Percentiles rank a stretch among this genome's conserved stretches.
Evolutionary conservation across 768 basidiomycete species (phyloP).

Genomic region (Grammothele lineata): DNA sequence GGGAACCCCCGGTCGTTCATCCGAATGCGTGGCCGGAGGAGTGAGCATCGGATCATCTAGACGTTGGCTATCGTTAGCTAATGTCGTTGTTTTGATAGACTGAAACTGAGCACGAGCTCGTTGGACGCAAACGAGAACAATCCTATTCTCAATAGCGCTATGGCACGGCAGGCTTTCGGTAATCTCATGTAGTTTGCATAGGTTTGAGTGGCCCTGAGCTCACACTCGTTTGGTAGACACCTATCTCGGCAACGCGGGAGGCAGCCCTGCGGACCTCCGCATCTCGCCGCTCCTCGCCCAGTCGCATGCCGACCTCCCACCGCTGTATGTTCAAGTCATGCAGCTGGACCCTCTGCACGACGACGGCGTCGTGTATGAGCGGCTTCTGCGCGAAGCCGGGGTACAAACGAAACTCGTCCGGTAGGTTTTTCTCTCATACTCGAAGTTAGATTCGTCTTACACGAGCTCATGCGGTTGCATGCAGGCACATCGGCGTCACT

Average conservation of each 20-base stretch:
- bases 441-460: too few relatives aligned
- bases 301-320: conserved; percentile 20
- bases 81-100: too few relatives aligned
- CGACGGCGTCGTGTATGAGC: conserved; percentile 24
- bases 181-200: neutral
- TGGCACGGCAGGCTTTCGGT: conserved; percentile 1
- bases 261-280: conserved; percentile 1
- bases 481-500: too few relatives aligned
- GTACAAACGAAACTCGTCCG: too few relatives aligned
- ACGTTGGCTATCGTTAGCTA: too few relatives aligned
- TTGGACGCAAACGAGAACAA: conserved; percentile 19
- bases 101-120: too few relatives aligned
- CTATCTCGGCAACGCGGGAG: neutral
- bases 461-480: too few relatives aligned
- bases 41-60: neutral
- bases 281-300: conserved; percentile 18
- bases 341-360: conserved; percentile 25
- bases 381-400: too few relatives aligned
- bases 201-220: neutral
- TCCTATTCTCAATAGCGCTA: conserved; percentile 5
- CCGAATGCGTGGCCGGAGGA: conserved; percentile 1
- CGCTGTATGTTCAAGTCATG: conserved; percentile 19
- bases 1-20: conserved; percentile 2
- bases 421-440: too few relatives aligned
- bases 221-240: neutral